Evolutionary conservation across 2,329 filamentous ascomycete genomes (phyloP), one percentile per base, ranked within the genome.

Genomic region (Chlorencoelia australis): DNA sequence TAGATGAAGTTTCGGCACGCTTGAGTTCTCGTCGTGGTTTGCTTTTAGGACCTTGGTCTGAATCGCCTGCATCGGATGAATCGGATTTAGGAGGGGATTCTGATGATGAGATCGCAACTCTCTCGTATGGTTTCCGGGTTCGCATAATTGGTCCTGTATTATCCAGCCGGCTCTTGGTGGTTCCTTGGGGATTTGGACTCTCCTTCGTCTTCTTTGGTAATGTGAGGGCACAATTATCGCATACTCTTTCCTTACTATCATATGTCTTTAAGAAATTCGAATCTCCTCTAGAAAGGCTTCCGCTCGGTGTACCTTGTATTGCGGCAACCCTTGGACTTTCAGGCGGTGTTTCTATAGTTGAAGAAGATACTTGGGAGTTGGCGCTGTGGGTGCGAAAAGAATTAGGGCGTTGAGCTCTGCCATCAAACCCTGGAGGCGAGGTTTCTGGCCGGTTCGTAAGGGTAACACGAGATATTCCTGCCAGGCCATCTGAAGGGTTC

Each of bases 141-240:
- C 75, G 66, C 28, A 80, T 58, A 4, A 71, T 76, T 19, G 75
- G 75, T 2, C 65, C 64, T n/a, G 43, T 48, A 18, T 35, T 46
- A 29, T 52, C 48, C 5, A 46, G 27, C n/a, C n/a, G n/a, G n/a
- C n/a, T n/a, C 26, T 37, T 45, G 8, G 30, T 26, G 15, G 25
- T 35, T 21, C 8, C 28, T n/a, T 26, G 22, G 8, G 37, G 15
- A 8, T 30, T 26, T n/a, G 31, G 37, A 26, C 32, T 44, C 9
- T 59, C 57, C 35, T 56, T 56, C 15, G 57, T 54, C 32, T 63
- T 61, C 47, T 65, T 66, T 0, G 77, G 77, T 6, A 82, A 58
- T 0, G 75, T 81, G 50, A 82, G 67, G 40, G 76, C 75, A 54
- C 77, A 82, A 56, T 80, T 82, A 43, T 79, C 73, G 54, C 77